A percentile compares a stretch with the other conserved stretches of the same genome.
Conservation (phyloP, 768 basidiomycete genomes). For the Exidia glandulosa region DNA sequence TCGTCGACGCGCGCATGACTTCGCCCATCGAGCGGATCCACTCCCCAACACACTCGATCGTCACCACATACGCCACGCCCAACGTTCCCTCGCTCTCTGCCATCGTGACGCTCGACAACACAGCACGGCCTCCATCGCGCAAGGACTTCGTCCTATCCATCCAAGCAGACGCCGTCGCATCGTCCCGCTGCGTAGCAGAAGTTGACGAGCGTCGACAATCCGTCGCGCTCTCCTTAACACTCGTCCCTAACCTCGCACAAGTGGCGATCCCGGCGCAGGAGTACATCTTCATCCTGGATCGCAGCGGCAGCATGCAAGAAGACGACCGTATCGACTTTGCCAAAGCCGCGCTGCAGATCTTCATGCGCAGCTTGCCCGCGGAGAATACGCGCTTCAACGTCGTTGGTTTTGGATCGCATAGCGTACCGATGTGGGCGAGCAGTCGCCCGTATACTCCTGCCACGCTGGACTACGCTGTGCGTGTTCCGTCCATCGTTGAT, state of each 20-base stretch:
- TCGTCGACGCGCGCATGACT: slow-evolving; percentile 37
- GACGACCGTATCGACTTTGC: slow-evolving; percentile 5
- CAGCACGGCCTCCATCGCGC: slow-evolving; percentile 24
- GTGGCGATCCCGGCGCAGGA: slow-evolving; percentile 18
- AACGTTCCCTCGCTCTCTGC: not conserved
- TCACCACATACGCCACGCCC: not conserved
- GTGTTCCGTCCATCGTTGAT: not conserved
- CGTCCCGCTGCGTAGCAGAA: not conserved
- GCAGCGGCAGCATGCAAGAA: slow-evolving; percentile 43
- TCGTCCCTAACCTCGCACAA: not conserved
- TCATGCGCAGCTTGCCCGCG: slow-evolving; percentile 7
- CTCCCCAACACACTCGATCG: not conserved
- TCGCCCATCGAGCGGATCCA: not conserved
- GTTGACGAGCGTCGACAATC: not conserved
- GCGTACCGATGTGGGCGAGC: not conserved
- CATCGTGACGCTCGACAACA: slow-evolving; percentile 2
- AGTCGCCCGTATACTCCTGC: not conserved
- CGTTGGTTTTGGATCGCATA: slow-evolving; percentile 2
- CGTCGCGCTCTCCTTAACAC: not conserved
- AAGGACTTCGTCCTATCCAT: not conserved
- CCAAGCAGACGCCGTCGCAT: not conserved
- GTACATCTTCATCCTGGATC: slow-evolving; percentile 50
- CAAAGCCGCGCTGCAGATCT: slow-evolving; percentile 8
- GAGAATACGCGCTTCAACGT: slow-evolving; percentile 4
- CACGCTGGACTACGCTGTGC: not conserved